phyloP scores from a whole-genome alignment of 257 asterid genomes.

The Petunia axillaris region DNA sequence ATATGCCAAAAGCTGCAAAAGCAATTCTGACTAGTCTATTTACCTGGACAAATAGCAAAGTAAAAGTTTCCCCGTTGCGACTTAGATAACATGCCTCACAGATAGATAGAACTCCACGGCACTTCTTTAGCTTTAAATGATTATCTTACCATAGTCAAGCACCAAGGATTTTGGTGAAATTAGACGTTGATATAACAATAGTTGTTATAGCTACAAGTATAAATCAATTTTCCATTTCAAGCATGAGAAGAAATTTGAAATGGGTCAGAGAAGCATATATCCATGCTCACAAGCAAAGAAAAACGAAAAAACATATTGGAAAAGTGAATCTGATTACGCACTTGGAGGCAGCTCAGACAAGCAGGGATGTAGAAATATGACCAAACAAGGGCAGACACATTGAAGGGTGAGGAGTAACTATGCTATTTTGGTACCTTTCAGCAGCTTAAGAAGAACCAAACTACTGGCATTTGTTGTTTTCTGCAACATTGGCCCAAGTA shows the following conservation, averaged over 20 bases:
- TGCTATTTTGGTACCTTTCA: conserved; percentile 53
- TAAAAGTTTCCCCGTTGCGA: background rate
- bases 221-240: background rate
- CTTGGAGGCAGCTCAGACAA: background rate
- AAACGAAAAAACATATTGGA: background rate
- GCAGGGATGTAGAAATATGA: background rate
- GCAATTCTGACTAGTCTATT: background rate
- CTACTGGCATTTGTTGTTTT: conserved; percentile 62
- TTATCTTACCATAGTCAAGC: background rate
- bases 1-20: background rate
- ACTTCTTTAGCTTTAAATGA: background rate
- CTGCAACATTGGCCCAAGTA: conserved; percentile 78
- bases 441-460: conserved; percentile 51
- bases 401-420: background rate
- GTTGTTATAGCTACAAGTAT: background rate
- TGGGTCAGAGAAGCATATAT: background rate
- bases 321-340: background rate
- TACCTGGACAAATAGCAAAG: background rate
- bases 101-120: background rate
- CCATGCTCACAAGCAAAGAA: background rate
- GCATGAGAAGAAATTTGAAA: background rate
- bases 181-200: background rate
- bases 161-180: background rate
- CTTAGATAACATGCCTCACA: background rate
- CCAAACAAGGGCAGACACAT: background rate